Conservation (phyloP, 192 early-diverging fungal species). For the Coemansia asiatica region DNA sequence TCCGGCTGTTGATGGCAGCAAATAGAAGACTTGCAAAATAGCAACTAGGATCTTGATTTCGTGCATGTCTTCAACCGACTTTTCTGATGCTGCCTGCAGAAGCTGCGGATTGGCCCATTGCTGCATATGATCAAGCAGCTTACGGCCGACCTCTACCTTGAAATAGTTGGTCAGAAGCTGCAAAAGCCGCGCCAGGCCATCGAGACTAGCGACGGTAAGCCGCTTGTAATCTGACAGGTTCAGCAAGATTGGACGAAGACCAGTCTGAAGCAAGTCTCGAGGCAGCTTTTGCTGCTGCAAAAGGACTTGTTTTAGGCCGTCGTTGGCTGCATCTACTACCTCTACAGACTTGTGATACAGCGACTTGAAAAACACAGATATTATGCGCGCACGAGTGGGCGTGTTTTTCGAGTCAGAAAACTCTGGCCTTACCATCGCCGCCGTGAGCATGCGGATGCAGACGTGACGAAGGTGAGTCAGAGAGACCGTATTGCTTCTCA, state of each 20-base stretch:
- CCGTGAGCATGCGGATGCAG: constrained; percentile 93
- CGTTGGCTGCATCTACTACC: constrained; percentile 91
- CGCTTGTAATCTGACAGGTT: constrained; percentile 94
- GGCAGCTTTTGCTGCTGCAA: constrained; percentile 73
- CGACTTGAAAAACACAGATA: constrained; percentile 98
- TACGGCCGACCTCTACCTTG: constrained; percentile 97
- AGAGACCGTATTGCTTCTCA: constrained; percentile 77
- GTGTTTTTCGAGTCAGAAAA: constrained; percentile 73
- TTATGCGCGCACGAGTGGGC: constrained; percentile 84
- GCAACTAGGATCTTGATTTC: constrained; percentile 94
- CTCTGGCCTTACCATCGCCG: constrained; percentile 89
- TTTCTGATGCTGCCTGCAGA: constrained; percentile 75
- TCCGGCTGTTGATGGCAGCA: constrained; percentile 87
- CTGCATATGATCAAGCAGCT: constrained; percentile 92
- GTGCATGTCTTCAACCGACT: constrained; percentile 85
- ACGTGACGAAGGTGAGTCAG: constrained; percentile 89
- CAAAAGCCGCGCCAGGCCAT: constrained; percentile 89
- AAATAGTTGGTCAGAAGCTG: constrained; percentile 97
- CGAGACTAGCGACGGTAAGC: constrained; percentile 88
- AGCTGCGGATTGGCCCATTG: constrained; percentile 89
- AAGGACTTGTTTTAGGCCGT: constrained; percentile 77
- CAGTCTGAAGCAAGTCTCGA: constrained; percentile 91
- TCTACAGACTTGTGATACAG: constrained; percentile 92
- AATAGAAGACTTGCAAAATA: constrained; percentile 89
- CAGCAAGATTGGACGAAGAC: constrained; percentile 92